These are phyloP conservation scores for Hypomontagnella monticulosa DNA, from an alignment of 495 filamentous ascomycete genomes.

Conservation along the genomic window DNA sequence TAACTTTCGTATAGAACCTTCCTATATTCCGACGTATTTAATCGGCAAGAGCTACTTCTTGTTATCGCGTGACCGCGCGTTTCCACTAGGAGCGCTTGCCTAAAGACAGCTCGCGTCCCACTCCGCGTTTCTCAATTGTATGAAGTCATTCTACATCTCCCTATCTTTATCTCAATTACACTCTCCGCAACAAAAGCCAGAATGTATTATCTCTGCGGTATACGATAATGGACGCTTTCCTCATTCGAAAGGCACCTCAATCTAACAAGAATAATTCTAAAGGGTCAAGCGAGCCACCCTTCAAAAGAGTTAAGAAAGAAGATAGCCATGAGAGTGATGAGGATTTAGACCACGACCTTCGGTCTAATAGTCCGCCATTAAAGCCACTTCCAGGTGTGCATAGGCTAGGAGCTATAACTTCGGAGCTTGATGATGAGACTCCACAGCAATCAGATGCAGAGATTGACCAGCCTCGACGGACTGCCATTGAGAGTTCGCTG, in stretches of 20 bases:
- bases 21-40: too few relatives aligned
- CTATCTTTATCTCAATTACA: background rate
- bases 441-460: slow-evolving; percentile 40
- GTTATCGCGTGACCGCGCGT: slow-evolving; percentile 43
- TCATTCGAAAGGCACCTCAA: slow-evolving; percentile 18
- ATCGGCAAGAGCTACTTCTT: background rate
- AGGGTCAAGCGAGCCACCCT: slow-evolving; percentile 38
- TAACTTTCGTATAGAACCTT: background rate
- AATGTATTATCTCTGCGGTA: slow-evolving; percentile 3
- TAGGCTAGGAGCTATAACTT: slow-evolving; percentile 43
- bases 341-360: slow-evolving; percentile 38
- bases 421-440: slow-evolving; percentile 46
- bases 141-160: slow-evolving; percentile 28
- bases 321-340: slow-evolving; percentile 45
- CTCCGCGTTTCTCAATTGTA: slow-evolving; percentile 28
- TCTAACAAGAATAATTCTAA: slow-evolving; percentile 6
- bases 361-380: slow-evolving; percentile 6
- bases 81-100: slow-evolving; percentile 5
- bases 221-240: slow-evolving; percentile 43
- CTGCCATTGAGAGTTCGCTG: slow-evolving; percentile 81
- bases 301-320: slow-evolving; percentile 48
- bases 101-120: slow-evolving; percentile 29
- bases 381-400: slow-evolving; percentile 19
- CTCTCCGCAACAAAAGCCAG: background rate
- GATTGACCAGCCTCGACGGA: slow-evolving; percentile 56